A percentile compares a stretch with the other conserved stretches of the same genome.
phyloP scores from a whole-genome alignment of 2,329 filamentous ascomycete species.

The Calonectria pauciramosa region DNA sequence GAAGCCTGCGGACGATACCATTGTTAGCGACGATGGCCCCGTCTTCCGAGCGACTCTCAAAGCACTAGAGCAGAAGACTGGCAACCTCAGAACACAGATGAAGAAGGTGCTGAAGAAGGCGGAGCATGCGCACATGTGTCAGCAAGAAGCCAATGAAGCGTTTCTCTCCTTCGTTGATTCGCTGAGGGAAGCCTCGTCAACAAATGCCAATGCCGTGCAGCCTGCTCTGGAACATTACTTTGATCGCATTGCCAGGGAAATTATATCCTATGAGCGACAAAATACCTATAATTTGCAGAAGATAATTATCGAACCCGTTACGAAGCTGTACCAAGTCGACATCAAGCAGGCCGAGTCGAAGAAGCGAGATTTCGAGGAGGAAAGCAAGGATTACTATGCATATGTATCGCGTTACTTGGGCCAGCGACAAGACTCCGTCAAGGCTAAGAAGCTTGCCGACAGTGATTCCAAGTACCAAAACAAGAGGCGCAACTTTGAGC shows the following conservation, averaged over 20 bases:
- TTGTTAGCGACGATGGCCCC: constrained; percentile 90
- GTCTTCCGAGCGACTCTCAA: constrained; percentile 98
- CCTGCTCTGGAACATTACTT: constrained; percentile 98
- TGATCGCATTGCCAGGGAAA: constrained; percentile 94
- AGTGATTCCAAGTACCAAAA: constrained; percentile 97
- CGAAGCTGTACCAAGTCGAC: constrained; percentile 91
- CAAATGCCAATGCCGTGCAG: constrained; percentile 96
- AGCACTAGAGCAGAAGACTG: constrained; percentile 94
- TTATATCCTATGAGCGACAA: constrained; percentile 86
- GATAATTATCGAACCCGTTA: constrained; percentile 94
- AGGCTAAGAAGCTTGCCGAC: constrained; percentile 95
- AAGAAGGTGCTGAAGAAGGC: constrained; percentile 96
- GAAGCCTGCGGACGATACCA: constrained; percentile 87
- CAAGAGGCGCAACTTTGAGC: constrained; percentile 93
- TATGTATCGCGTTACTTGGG: constrained; percentile 97
- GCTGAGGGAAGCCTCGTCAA: constrained; percentile 86
- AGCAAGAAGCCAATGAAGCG: constrained; percentile 87
- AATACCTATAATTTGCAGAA: constrained; percentile 89
- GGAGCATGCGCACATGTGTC: constrained; percentile 87
- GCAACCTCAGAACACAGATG: constrained; percentile 93
- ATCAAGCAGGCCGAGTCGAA: constrained; percentile 98
- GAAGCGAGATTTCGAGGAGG: constrained; percentile 97
- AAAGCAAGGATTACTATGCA: constrained; percentile 98
- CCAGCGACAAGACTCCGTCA: constrained; percentile 93
- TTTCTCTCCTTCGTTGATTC: constrained; percentile 87